Base-by-base conservation (phyloP, 169 alveolate species). In the Plasmodium adleri region DNA sequence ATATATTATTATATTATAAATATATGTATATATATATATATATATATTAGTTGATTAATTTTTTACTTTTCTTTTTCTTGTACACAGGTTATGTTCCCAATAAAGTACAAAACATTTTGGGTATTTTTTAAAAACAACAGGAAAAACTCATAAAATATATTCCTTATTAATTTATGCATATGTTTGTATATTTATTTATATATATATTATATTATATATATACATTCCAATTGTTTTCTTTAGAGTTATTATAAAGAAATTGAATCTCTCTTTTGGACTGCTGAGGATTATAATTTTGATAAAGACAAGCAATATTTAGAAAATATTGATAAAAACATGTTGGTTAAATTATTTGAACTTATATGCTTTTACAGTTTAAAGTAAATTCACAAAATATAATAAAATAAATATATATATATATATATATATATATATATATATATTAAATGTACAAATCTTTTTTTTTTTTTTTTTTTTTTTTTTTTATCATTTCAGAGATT, bases 221-320 rank as follows among this genome's bases (percentile, higher is more conserved):
- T 20, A 15, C 32, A 1, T 60, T 5, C 39, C 22, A 56, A 32
- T 60, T 28, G 12, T 17, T 75, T 49, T 8, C 24, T 80, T 49
- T 80, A 80, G 90, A 94, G 92, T 60, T 94, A 93, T 94, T 96
- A 96, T 92, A 96, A 96, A 74, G 94, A 95, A 68, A 94, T 95
- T 45, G 94, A 92, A 80, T 97, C 96, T 49, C 78, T 94, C 32
- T 96, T 96, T 88, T 96, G 98, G 98, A 95, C 97, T 13, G 97
- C 96, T 24, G 97, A 96, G 56, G 97, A 95, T 60, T 95, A 95
- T 64, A 96, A 96, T 73, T 93, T 95, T 20, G 95, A 91, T 75
- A 92, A 94, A 45, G 98, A 96, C 64, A 88, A 67, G 62, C 63
- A n/a, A 12, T 63, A 39, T 66, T 70, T 92, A 56, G 75, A 56